phyloP scores from a whole-genome alignment of 2,329 filamentous ascomycete species.

The Xylaria sp. region DNA sequence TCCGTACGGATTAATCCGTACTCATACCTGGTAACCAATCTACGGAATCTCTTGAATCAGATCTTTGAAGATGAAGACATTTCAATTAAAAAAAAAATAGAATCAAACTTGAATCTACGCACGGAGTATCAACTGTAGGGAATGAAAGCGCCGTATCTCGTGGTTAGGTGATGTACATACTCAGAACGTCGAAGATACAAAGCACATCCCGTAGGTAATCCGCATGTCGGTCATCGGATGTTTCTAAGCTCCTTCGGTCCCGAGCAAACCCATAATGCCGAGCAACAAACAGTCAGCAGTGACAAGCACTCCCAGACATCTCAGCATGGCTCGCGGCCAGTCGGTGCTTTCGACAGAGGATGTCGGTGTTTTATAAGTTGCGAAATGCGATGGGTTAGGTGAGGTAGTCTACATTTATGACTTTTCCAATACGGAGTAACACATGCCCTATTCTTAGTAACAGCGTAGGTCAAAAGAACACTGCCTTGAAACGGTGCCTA shows the following conservation, averaged over 20 bases:
- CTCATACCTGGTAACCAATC: too few species aligned
- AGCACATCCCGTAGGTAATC: not conserved
- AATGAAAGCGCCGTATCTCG: too few species aligned
- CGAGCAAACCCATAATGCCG: not conserved
- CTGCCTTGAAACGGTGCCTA: too few species aligned
- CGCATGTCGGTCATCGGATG: conserved; percentile 1
- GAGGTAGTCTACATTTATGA: not conserved
- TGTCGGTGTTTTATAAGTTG: conserved; percentile 11
- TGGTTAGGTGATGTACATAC: too few species aligned
- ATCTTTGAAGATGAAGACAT: not conserved
- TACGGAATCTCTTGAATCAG: too few species aligned
- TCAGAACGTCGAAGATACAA: too few species aligned
- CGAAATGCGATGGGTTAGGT: conserved; percentile 6
- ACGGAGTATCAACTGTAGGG: too few species aligned
- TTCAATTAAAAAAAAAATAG: not conserved
- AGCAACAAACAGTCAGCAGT: not conserved
- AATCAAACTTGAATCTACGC: not conserved
- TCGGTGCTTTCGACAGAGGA: conserved; percentile 5
- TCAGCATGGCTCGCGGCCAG: conserved; percentile 4
- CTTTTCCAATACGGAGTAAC: too few species aligned
- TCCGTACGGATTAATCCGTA: too few species aligned
- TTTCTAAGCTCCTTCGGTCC: conserved; percentile 11
- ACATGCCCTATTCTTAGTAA: not conserved
- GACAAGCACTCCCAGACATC: not conserved
- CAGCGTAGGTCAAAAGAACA: too few species aligned